phyloP scores from a whole-genome alignment of 495 filamentous ascomycete species.

The Chaetomium fimeti region DNA sequence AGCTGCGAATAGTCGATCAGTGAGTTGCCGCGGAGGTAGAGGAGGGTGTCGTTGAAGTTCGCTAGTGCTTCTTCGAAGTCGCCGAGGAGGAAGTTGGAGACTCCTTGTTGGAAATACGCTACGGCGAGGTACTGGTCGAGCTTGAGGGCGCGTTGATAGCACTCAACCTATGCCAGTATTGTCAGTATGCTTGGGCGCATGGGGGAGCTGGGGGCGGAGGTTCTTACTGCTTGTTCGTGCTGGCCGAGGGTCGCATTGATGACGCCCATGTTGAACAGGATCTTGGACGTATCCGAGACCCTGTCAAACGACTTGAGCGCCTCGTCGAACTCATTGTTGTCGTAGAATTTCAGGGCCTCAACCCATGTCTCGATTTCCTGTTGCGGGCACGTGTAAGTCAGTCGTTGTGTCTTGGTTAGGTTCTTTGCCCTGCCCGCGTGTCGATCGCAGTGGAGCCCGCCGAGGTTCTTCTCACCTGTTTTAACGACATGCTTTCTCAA shows the following conservation, averaged over 20 bases:
- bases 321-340: conserved; percentile 93
- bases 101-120: conserved; percentile 97
- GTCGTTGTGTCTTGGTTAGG: not conserved
- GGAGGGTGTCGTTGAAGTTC: conserved; percentile 97
- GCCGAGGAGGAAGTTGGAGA: conserved; percentile 95
- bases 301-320: conserved; percentile 75
- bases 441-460: not conserved
- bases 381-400: conserved; percentile 25
- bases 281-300: conserved; percentile 96
- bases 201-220: not conserved
- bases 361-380: conserved; percentile 99
- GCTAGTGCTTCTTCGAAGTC: conserved; percentile 97
- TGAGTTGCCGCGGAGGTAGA: conserved; percentile 93
- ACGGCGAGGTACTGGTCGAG: conserved; percentile 95
- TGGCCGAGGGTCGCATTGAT: conserved; percentile 98
- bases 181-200: not conserved
- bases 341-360: conserved; percentile 83
- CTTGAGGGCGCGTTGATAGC: conserved; percentile 84
- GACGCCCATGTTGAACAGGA: conserved; percentile 97
- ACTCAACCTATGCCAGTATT: conserved; percentile 67
- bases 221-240: conserved; percentile 85
- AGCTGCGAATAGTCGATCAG: conserved; percentile 98
- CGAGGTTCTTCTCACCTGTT: conserved; percentile 57
- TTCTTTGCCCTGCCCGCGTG: not conserved
- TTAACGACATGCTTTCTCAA: conserved; percentile 63